Conservation (phyloP, 495 filamentous ascomycete genomes). For the Aspergillus affinis region DNA sequence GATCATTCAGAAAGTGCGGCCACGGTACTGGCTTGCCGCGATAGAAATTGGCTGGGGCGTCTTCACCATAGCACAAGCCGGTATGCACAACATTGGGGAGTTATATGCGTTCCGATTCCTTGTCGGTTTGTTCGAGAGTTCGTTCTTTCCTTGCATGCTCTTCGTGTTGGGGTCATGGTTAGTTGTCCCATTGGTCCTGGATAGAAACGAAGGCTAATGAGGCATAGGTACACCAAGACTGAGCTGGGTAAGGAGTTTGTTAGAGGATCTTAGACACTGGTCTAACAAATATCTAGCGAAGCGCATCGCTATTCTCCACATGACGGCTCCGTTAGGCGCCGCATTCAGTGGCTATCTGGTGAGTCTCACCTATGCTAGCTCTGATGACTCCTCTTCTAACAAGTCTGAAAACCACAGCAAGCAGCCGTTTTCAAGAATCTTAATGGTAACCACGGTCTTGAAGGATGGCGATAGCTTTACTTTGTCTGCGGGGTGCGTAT, state of each 20-base stretch:
- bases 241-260: conserved; percentile 1
- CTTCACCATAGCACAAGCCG: conserved; percentile 37
- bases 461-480: conserved; percentile 25
- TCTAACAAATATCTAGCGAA: conserved; percentile 9
- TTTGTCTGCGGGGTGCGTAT: conserved; percentile 18
- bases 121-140: conserved; percentile 21
- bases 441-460: conserved; percentile 17
- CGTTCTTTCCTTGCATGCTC: conserved; percentile 18
- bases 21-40: conserved; percentile 35
- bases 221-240: conserved; percentile 22
- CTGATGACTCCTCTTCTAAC: background rate
- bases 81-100: conserved; percentile 9
- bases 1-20: conserved; percentile 23
- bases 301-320: conserved; percentile 19
- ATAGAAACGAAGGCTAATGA: background rate
- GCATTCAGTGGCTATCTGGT: conserved; percentile 22
- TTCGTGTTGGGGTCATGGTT: conserved; percentile 15
- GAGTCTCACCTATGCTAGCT: background rate
- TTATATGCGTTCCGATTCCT: conserved; percentile 25
- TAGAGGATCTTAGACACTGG: too few species aligned
- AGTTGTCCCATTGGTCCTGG: background rate
- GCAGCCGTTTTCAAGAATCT: conserved; percentile 24
- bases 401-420: background rate
- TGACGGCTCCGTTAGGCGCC: conserved; percentile 17
- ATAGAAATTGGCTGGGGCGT: conserved; percentile 46